Conservation (phyloP, 2,329 filamentous ascomycete genomes). For the Lecanoromycetidae sp. region DNA sequence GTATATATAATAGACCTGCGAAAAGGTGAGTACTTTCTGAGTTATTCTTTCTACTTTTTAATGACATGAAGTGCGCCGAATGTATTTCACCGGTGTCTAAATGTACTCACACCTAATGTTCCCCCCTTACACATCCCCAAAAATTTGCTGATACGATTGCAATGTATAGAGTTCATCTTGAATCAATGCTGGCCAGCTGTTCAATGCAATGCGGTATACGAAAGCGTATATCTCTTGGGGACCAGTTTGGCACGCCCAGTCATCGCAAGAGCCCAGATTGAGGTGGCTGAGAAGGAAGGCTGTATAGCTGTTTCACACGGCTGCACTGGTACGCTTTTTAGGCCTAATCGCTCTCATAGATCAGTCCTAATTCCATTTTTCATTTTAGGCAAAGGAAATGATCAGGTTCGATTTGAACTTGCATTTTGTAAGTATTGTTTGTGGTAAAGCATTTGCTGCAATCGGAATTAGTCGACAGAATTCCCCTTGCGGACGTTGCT, state of each 20-base stretch:
- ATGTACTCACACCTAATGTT: neutral
- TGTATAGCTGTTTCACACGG: constrained; percentile 38
- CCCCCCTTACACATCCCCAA: neutral
- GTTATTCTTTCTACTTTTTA: constrained; percentile 40
- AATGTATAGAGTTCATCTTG: constrained; percentile 51
- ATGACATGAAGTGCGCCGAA: neutral
- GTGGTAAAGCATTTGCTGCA: too few relatives aligned
- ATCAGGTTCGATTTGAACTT: constrained; percentile 47
- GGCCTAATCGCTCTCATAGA: constrained; percentile 55
- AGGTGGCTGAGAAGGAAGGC: constrained; percentile 35
- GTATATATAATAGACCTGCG: constrained; percentile 54
- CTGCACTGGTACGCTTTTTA: too few relatives aligned
- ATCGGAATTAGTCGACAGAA: too few relatives aligned
- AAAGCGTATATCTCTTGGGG: constrained; percentile 53
- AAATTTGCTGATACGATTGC: neutral
- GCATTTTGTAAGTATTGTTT: constrained; percentile 35
- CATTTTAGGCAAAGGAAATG: constrained; percentile 46
- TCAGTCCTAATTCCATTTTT: constrained; percentile 34
- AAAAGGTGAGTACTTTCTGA: constrained; percentile 58
- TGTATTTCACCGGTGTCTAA: neutral
- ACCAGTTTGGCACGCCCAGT: constrained; percentile 52
- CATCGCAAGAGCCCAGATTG: constrained; percentile 56
- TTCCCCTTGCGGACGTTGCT: too few relatives aligned
- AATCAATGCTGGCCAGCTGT: constrained; percentile 70
- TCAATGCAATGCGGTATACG: constrained; percentile 57